Percentiles rank a stretch among this genome's conserved stretches.
Conservation (phyloP, 495 filamentous ascomycete species). For the Talaromyces liani region DNA sequence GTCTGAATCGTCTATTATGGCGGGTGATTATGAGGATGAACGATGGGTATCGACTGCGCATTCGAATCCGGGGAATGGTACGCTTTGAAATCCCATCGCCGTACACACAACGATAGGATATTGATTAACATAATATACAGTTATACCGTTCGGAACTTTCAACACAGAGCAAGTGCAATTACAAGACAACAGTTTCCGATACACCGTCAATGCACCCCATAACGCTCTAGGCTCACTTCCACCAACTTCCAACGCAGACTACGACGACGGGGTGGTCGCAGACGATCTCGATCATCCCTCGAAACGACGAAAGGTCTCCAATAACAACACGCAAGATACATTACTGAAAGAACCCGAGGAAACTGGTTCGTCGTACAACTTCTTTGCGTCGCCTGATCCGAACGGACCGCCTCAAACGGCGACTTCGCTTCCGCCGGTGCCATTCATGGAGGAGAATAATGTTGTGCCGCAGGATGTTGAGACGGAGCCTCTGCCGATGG, state of each 20-base stretch:
- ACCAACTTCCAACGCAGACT: background rate
- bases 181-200: background rate
- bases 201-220: background rate
- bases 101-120: background rate
- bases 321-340: background rate
- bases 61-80: slow-evolving; percentile 2
- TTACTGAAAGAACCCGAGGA: background rate
- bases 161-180: background rate
- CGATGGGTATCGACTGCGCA: slow-evolving; percentile 8
- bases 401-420: background rate
- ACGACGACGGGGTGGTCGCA: background rate
- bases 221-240: background rate
- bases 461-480: background rate
- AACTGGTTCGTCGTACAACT: slow-evolving; percentile 17
- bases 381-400: slow-evolving; percentile 18
- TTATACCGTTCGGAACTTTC: background rate
- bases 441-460: background rate
- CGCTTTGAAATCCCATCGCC: background rate
- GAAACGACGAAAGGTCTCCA: background rate
- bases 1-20: slow-evolving; percentile 14
- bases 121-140: background rate
- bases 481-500: background rate
- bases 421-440: background rate
- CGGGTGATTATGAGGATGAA: slow-evolving; percentile 8
- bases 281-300: slow-evolving; percentile 1